These are phyloP conservation scores for Cercospora canescens DNA, from an alignment of 2,329 filamentous ascomycete genomes.

Conservation along the genomic window DNA sequence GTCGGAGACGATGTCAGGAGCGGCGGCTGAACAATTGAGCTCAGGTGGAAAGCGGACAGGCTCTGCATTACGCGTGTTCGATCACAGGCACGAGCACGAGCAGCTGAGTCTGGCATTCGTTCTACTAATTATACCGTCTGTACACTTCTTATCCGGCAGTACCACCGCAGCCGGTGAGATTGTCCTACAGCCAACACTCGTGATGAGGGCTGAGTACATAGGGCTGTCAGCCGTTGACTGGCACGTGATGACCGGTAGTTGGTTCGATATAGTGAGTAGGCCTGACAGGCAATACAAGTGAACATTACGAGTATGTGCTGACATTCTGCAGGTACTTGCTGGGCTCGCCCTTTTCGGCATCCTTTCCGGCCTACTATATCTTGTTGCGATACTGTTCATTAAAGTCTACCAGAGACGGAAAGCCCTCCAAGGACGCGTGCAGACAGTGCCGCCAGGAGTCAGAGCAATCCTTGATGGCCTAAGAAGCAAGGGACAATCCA, in stretches of 20 bases:
- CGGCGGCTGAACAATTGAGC: conserved; percentile 10
- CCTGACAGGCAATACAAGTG: no score
- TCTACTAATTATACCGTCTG: conserved; percentile 3
- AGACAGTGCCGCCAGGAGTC: background rate
- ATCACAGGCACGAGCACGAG: conserved; percentile 8
- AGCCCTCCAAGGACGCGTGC: background rate
- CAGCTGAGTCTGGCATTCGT: conserved; percentile 1
- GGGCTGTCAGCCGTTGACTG: conserved; percentile 11
- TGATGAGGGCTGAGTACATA: conserved; percentile 2
- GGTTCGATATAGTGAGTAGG: conserved; percentile 8
- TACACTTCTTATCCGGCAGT: conserved; percentile 5
- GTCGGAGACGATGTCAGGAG: conserved; percentile 10
- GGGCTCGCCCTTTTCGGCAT: conserved; percentile 6
- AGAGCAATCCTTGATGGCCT: background rate
- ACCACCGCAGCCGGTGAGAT: background rate
- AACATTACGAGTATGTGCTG: background rate
- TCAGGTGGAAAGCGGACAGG: conserved; percentile 11
- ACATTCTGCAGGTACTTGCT: conserved; percentile 1
- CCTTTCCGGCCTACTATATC: background rate
- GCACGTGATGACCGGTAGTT: conserved; percentile 10
- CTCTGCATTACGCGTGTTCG: conserved; percentile 7
- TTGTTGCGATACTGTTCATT: background rate
- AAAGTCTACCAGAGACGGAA: background rate
- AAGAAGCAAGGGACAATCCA: conserved; percentile 2
- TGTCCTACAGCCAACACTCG: background rate